phyloP scores from a whole-genome alignment of 805 yeast species.

The Lipomyces yamanashiensis region DNA sequence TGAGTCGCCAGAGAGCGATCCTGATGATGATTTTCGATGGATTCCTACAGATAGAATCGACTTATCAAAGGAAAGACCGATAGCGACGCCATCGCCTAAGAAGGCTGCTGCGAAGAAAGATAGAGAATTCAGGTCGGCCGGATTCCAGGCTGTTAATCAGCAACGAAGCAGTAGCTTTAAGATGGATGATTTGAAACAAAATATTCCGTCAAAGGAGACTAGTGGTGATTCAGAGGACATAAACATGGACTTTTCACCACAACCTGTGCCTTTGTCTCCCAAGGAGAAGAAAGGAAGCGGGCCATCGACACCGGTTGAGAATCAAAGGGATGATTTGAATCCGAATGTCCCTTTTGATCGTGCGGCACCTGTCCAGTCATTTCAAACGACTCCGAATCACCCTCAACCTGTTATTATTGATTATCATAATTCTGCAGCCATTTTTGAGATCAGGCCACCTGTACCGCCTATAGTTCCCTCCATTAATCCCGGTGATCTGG shows the following conservation, averaged over 20 bases:
- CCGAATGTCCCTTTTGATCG: conserved; percentile 28
- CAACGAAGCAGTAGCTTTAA: conserved; percentile 42
- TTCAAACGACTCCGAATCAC: background rate
- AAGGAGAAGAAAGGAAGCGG: background rate
- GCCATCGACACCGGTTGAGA: conserved; percentile 7
- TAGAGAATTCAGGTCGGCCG: conserved; percentile 6
- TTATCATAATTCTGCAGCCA: conserved; percentile 34
- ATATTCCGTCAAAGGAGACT: conserved; percentile 12
- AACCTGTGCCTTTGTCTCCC: background rate
- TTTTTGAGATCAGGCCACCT: conserved; percentile 39
- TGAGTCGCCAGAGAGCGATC: conserved; percentile 13
- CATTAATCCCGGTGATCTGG: conserved; percentile 20
- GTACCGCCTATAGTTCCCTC: conserved; percentile 35
- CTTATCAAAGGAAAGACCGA: background rate
- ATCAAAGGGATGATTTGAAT: background rate
- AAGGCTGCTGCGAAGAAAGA: background rate
- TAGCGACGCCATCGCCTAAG: conserved; percentile 19
- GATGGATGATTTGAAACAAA: conserved; percentile 37
- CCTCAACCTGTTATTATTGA: conserved; percentile 27
- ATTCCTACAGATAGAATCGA: background rate
- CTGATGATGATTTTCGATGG: conserved; percentile 10
- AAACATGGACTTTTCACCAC: conserved; percentile 23
- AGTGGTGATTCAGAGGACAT: conserved; percentile 12
- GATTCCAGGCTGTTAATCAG: conserved; percentile 36
- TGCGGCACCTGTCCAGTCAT: conserved; percentile 18